Conservation (phyloP, 2,329 filamentous ascomycete genomes). For the Capronia coronata region DNA sequence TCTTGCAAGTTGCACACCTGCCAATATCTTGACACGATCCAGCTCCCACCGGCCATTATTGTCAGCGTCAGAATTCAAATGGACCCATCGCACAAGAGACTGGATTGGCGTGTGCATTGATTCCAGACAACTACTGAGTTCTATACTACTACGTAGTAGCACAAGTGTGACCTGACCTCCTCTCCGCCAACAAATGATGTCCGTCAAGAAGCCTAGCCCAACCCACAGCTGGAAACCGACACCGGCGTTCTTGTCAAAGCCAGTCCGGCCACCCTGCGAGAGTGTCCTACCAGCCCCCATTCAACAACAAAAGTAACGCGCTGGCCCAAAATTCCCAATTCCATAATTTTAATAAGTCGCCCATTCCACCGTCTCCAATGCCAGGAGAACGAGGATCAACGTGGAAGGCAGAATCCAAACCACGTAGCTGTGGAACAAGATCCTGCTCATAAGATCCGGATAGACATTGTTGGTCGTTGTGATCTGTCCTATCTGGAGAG, state of each 20-base stretch:
- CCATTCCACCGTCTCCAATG: conserved; percentile 90
- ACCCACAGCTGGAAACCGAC: not conserved
- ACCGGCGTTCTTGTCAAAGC: not conserved
- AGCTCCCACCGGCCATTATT: too few relatives aligned
- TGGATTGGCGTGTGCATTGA: too few relatives aligned
- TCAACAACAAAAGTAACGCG: too few relatives aligned
- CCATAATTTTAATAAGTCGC: conserved; percentile 38
- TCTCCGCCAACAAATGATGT: not conserved
- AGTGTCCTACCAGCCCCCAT: too few relatives aligned
- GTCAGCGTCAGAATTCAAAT: too few relatives aligned
- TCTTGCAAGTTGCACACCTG: too few relatives aligned
- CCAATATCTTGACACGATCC: too few relatives aligned
- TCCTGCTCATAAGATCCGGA: conserved; percentile 84
- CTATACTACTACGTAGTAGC: too few relatives aligned
- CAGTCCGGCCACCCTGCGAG: not conserved
- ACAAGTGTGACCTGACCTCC: not conserved
- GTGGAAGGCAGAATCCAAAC: conserved; percentile 96
- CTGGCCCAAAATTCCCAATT: too few relatives aligned
- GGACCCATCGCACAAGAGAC: too few relatives aligned
- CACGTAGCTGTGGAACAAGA: conserved; percentile 94
- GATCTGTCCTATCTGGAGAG: conserved; percentile 91
- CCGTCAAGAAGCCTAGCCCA: not conserved
- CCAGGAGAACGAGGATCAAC: conserved; percentile 79
- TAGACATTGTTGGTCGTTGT: conserved; percentile 98
- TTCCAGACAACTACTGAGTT: too few relatives aligned